Percentiles rank a stretch among this genome's conserved stretches.
These are phyloP conservation scores for Mrakia blollopis DNA, from an alignment of 768 basidiomycete species.

Conservation along the genomic window DNA sequence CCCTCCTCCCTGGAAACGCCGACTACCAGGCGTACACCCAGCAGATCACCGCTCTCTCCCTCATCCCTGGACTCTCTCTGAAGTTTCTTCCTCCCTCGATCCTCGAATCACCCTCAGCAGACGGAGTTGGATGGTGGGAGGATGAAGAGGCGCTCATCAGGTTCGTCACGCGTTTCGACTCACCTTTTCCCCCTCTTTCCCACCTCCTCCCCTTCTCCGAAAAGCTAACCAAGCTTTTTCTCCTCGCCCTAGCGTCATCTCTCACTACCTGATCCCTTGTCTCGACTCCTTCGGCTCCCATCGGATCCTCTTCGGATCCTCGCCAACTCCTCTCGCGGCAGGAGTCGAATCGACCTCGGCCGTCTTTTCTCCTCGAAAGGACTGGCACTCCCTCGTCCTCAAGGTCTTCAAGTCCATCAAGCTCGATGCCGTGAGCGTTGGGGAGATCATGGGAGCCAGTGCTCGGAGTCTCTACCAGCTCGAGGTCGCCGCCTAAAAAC, in stretches of 20 bases:
- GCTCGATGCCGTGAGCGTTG: conserved; percentile 26
- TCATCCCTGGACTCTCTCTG: conserved; percentile 28
- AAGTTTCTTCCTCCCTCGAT: conserved; percentile 30
- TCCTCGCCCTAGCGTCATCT: conserved; percentile 16
- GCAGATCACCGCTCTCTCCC: conserved; percentile 29
- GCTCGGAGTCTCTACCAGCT: conserved; percentile 18
- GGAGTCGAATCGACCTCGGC: background rate
- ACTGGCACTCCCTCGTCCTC: conserved; percentile 25
- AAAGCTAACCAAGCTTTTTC: background rate
- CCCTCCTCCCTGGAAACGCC: background rate
- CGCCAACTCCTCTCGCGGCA: conserved; percentile 1
- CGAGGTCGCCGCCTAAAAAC: background rate
- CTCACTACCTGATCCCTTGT: conserved; percentile 24
- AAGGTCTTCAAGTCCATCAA: conserved; percentile 16
- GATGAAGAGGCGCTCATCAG: conserved; percentile 26
- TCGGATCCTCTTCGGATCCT: conserved; percentile 27
- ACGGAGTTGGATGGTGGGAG: conserved; percentile 25
- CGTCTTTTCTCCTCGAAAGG: background rate
- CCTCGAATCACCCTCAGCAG: background rate
- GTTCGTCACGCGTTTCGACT: background rate
- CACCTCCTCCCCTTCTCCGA: background rate
- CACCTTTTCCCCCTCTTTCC: background rate
- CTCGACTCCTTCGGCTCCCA: conserved; percentile 32
- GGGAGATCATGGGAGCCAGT: conserved; percentile 24
- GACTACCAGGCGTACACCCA: conserved; percentile 23